A percentile compares a stretch with the other conserved stretches of the same genome.
Conservation (phyloP, 129 eudicot species). For the Oenanthe sinensis region DNA sequence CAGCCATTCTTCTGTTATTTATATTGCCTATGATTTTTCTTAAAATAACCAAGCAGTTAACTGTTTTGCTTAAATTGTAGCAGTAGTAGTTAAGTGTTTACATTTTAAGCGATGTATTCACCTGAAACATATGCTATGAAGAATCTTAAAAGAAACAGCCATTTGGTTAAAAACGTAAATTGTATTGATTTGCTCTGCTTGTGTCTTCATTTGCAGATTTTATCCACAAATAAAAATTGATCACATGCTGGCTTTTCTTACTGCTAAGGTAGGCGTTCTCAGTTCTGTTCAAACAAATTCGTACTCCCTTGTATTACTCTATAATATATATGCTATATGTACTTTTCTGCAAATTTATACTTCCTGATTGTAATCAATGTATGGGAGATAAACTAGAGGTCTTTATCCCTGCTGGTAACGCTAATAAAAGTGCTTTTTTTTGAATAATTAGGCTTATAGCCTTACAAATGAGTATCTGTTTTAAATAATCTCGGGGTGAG, state of each 20-base stretch:
- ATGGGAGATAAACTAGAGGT: conserved; percentile 1
- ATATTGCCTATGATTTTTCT: neutral
- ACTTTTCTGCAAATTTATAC: neutral
- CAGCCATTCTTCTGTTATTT: neutral
- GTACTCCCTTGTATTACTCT: neutral
- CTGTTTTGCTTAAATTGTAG: neutral
- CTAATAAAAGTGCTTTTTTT: neutral
- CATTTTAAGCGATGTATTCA: neutral
- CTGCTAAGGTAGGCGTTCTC: conserved; percentile 40
- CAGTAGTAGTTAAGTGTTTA: no score
- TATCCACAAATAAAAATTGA: conserved; percentile 77
- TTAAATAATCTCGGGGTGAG: no score
- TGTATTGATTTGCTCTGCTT: neutral
- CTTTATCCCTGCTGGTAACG: neutral
- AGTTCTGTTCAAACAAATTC: neutral
- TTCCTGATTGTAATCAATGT: neutral
- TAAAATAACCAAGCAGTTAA: neutral
- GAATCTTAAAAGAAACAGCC: neutral
- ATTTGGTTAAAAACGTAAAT: neutral
- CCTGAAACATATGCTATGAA: neutral
- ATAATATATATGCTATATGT: neutral
- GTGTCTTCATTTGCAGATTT: conserved; percentile 37
- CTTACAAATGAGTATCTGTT: no score
- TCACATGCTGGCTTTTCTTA: conserved; percentile 49
- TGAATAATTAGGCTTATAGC: no score